Percentiles rank a stretch among this genome's conserved stretches.
Evolutionary conservation across 2,329 filamentous ascomycete species (phyloP).

Genomic region (Colletotrichum cordylinicola): DNA sequence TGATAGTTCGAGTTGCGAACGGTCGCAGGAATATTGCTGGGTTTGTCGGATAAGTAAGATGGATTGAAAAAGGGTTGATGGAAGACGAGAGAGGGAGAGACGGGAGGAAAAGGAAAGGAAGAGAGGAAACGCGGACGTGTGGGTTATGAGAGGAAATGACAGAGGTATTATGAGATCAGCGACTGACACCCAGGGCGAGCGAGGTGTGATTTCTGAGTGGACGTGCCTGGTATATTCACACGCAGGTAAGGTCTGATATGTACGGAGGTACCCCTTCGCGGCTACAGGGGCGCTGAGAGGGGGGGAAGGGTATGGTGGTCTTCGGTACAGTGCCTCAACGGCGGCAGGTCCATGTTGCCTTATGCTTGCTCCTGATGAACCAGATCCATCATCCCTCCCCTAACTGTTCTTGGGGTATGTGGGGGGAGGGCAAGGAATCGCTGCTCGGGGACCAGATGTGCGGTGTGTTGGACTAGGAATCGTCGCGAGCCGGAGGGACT

Average conservation of each 20-base stretch:
- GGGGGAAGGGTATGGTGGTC: neutral
- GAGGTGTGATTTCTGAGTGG: constrained; percentile 12
- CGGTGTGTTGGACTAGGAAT: constrained; percentile 23
- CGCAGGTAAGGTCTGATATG: neutral
- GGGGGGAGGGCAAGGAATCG: constrained; percentile 4
- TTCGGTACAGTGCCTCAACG: constrained; percentile 13
- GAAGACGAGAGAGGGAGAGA: neutral
- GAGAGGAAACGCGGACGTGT: neutral
- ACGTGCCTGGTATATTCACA: neutral
- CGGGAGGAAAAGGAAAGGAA: neutral
- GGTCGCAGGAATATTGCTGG: neutral
- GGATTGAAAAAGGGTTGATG: neutral
- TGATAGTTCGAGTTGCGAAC: neutral
- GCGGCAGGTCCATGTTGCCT: constrained; percentile 8
- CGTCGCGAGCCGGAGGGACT: constrained; percentile 2
- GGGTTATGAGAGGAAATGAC: constrained; percentile 9
- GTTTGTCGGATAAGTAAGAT: neutral
- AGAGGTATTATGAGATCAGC: constrained; percentile 18
- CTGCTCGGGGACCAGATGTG: constrained; percentile 20
- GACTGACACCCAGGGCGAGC: constrained; percentile 2
- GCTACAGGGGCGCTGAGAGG: neutral
- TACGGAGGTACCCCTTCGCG: constrained; percentile 7
- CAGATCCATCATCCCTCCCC: constrained; percentile 21
- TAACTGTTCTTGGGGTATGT: constrained; percentile 3
- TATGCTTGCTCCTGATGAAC: constrained; percentile 14